Conservation (phyloP, 208 protist genomes). For the Leishmania braziliensis region DNA sequence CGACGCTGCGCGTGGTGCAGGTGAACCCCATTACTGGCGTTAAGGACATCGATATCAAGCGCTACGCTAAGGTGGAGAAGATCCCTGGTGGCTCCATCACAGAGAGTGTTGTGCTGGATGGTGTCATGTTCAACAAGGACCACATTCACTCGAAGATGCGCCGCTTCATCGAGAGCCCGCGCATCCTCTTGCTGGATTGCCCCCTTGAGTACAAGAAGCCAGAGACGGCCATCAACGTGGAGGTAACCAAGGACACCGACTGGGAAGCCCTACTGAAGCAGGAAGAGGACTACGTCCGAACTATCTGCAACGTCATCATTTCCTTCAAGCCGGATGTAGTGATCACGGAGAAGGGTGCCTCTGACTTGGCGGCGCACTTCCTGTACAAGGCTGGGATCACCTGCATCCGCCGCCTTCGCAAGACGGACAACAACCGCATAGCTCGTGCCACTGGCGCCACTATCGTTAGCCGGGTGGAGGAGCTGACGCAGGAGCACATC, state of each 20-base stretch:
- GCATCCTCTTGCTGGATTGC: constrained; percentile 99
- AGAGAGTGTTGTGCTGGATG: constrained; percentile 98
- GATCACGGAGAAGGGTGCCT: constrained; percentile 99
- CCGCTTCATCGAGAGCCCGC: constrained; percentile 98
- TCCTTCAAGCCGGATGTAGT: constrained; percentile 99
- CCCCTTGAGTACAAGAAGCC: constrained; percentile 99
- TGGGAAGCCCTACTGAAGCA: constrained; percentile 97
- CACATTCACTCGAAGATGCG: constrained; percentile 99
- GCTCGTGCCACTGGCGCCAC: constrained; percentile 98
- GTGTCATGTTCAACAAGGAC: constrained; percentile 99
- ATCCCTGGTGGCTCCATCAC: constrained; percentile 99
- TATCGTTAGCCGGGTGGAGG: constrained; percentile 97
- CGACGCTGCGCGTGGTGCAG: constrained; percentile 95
- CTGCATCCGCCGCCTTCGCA: constrained; percentile 97
- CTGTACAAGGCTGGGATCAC: constrained; percentile 98
- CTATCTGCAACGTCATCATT: constrained; percentile 98
- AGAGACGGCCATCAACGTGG: constrained; percentile 98
- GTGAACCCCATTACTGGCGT: constrained; percentile 80
- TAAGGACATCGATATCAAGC: constrained; percentile 99
- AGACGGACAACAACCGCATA: constrained; percentile 99
- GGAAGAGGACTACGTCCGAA: constrained; percentile 99
- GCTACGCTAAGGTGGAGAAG: constrained; percentile 99
- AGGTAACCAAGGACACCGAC: constrained; percentile 98
- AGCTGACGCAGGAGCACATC: constrained; percentile 97
- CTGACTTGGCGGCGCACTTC: constrained; percentile 98